Conservation (phyloP, 768 basidiomycete genomes). For the Terana coerulea region DNA sequence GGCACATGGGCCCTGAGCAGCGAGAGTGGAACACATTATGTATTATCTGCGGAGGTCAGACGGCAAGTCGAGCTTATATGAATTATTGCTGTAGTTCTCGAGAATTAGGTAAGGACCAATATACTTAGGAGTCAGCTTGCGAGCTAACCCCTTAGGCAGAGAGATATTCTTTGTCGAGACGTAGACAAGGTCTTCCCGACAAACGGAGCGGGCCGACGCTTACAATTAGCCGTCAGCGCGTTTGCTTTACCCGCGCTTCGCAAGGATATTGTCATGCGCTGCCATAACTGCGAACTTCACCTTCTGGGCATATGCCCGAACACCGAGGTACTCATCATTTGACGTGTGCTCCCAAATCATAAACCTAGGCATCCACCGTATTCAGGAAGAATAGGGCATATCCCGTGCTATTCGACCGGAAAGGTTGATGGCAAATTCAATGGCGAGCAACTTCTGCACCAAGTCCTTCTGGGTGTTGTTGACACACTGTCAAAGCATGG, state of each 20-base stretch:
- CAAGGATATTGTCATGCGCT: slow-evolving; percentile 32
- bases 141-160: slow-evolving; percentile 14
- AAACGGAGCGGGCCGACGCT: slow-evolving; percentile 9
- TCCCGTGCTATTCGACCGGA: slow-evolving; percentile 31
- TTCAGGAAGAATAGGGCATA: slow-evolving; percentile 36
- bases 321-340: slow-evolving; percentile 22
- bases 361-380: slow-evolving; percentile 24
- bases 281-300: slow-evolving; percentile 27
- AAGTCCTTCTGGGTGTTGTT: slow-evolving; percentile 29
- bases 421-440: slow-evolving; percentile 38
- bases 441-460: slow-evolving; percentile 29
- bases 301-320: slow-evolving; percentile 22
- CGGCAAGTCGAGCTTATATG: slow-evolving; percentile 25
- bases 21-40: slow-evolving; percentile 33
- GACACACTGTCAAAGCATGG: slow-evolving; percentile 30
- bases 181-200: slow-evolving; percentile 27
- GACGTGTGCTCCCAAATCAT: slow-evolving; percentile 27
- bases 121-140: slow-evolving; percentile 26
- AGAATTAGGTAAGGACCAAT: slow-evolving; percentile 27
- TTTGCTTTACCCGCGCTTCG: slow-evolving; percentile 30
- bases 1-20: slow-evolving; percentile 29
- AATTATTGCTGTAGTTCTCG: slow-evolving; percentile 15
- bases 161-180: slow-evolving; percentile 18
- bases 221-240: slow-evolving; percentile 24
- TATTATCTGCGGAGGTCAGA: slow-evolving; percentile 22